These are phyloP conservation scores for Lathyrus tuberosus DNA, from an alignment of 306 rosid genomes.

Conservation along the genomic window DNA sequence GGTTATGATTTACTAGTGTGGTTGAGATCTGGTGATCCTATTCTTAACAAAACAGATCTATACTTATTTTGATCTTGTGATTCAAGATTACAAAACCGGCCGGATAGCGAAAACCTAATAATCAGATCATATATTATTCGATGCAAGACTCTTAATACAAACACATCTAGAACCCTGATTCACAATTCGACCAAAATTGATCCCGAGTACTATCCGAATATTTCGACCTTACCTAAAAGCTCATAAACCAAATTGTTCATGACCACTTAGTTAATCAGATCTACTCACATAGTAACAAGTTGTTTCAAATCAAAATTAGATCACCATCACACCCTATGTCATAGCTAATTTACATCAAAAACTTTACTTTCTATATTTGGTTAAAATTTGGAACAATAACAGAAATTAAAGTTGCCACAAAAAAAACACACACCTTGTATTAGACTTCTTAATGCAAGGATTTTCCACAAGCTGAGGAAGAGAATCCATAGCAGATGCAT, in stretches of 20 bases:
- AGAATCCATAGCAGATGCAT: constrained; percentile 45
- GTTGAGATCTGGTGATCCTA: background rate
- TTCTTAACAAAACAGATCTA: background rate
- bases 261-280: background rate
- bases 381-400: background rate
- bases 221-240: background rate
- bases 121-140: too few species aligned
- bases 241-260: background rate
- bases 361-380: background rate
- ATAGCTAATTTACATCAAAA: background rate
- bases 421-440: constrained; percentile 56
- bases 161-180: too few species aligned
- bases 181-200: background rate
- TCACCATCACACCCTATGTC: constrained; percentile 3
- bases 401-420: constrained; percentile 17
- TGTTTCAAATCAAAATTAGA: too few species aligned
- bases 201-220: background rate
- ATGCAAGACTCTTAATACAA: too few species aligned
- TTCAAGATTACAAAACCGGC: too few species aligned
- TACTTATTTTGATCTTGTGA: background rate
- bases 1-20: background rate
- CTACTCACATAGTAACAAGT: background rate
- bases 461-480: constrained; percentile 56
- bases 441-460: constrained; percentile 46
- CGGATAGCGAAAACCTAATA: too few species aligned